These are phyloP conservation scores for Metroxylon sagu DNA, from an alignment of 176 grass and related monocot species.

Conservation along the genomic window DNA sequence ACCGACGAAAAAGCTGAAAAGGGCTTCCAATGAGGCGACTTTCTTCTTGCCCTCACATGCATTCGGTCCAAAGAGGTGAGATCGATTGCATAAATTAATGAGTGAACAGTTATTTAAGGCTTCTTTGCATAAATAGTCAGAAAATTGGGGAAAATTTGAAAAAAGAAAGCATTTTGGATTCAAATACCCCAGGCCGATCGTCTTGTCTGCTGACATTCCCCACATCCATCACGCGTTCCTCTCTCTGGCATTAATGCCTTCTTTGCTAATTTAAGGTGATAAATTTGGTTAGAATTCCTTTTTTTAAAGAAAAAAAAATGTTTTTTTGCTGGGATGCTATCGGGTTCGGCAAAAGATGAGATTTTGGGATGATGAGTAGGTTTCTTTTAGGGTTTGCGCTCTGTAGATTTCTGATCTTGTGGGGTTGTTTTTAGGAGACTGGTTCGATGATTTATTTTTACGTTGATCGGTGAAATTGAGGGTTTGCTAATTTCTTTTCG, in stretches of 20 bases:
- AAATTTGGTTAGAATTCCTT: slow-evolving; percentile 14
- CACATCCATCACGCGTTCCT: slow-evolving; percentile 18
- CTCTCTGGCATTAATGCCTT: slow-evolving; percentile 44
- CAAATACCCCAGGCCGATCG: slow-evolving; percentile 17
- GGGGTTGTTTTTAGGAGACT: neutral
- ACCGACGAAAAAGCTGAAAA: slow-evolving; percentile 19
- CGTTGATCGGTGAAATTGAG: slow-evolving; percentile 16
- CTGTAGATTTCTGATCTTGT: neutral
- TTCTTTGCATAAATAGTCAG: neutral
- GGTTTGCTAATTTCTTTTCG: neutral
- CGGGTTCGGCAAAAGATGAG: slow-evolving; percentile 17
- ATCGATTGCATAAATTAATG: slow-evolving; percentile 4
- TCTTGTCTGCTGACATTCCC: slow-evolving; percentile 26
- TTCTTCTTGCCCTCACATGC: slow-evolving; percentile 27
- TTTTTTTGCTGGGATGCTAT: neutral
- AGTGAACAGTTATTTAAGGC: slow-evolving; percentile 1
- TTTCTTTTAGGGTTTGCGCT: slow-evolving; percentile 4
- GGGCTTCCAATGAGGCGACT: slow-evolving; percentile 8
- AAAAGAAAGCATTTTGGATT: slow-evolving; percentile 1
- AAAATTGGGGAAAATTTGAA: neutral
- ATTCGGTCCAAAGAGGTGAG: slow-evolving; percentile 13
- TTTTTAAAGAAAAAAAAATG: neutral
- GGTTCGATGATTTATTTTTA: too few species aligned
- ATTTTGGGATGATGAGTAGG: slow-evolving; percentile 31
- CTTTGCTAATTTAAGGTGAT: slow-evolving; percentile 3